Evolutionary conservation across 2,329 filamentous ascomycete species (phyloP).

Genomic region (Ambrosiella cleistominuta): DNA sequence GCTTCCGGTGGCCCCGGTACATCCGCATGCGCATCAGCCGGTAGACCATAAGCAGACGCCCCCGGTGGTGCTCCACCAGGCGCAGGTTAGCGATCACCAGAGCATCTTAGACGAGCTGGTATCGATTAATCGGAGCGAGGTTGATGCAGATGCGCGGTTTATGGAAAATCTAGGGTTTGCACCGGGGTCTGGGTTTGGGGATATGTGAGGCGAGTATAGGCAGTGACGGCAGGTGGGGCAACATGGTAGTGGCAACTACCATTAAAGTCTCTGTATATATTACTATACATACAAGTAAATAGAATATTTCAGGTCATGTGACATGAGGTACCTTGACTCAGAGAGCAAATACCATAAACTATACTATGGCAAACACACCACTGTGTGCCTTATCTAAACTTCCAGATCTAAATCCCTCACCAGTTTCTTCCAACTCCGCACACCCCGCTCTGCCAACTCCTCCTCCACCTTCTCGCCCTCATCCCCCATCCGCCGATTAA

Average conservation of each 20-base stretch:
- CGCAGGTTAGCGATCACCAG: constrained; percentile 26
- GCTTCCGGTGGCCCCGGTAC: background rate
- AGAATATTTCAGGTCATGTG: constrained; percentile 17
- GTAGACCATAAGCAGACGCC: too few species aligned
- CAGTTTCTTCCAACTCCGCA: constrained; percentile 33
- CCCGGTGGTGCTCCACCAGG: background rate
- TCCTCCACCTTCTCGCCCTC: constrained; percentile 31
- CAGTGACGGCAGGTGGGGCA: background rate
- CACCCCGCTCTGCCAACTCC: constrained; percentile 35
- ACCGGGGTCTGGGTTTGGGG: constrained; percentile 40
- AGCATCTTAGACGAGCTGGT: constrained; percentile 34
- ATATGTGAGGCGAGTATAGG: constrained; percentile 29
- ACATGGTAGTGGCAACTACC: background rate
- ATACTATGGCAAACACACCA: constrained; percentile 15
- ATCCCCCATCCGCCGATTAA: constrained; percentile 41
- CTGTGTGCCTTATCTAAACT: constrained; percentile 26
- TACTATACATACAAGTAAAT: background rate
- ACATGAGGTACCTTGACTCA: too few species aligned
- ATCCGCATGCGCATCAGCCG: too few species aligned
- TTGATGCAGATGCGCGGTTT: constrained; percentile 42
- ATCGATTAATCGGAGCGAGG: constrained; percentile 31
- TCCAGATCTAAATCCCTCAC: constrained; percentile 20
- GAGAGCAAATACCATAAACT: background rate
- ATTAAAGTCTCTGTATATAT: background rate
- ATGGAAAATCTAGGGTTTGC: constrained; percentile 51